Percentiles rank a stretch among this genome's conserved stretches.
These are phyloP conservation scores for Thelonectria olida DNA, from an alignment of 2,329 filamentous ascomycete genomes.

Conservation along the genomic window DNA sequence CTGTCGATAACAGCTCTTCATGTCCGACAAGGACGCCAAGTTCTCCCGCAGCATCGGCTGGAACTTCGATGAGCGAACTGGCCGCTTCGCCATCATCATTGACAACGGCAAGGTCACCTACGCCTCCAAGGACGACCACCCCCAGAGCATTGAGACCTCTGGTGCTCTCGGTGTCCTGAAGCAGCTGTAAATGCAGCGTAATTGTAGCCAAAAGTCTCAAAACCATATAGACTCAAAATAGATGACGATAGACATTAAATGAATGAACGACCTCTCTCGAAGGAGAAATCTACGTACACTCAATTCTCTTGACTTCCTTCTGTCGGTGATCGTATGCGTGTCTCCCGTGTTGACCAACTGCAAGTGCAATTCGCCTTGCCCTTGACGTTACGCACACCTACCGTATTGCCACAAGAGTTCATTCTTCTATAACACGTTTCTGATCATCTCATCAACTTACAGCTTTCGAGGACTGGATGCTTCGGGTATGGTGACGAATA, in stretches of 20 bases:
- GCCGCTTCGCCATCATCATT: constrained; percentile 81
- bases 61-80: constrained; percentile 77
- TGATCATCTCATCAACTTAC: neutral
- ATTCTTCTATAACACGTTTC: no score
- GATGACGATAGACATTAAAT: constrained; percentile 31
- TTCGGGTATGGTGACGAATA: neutral
- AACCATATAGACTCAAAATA: constrained; percentile 22
- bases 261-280: constrained; percentile 12
- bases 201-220: constrained; percentile 19
- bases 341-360: no score
- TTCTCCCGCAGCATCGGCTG: constrained; percentile 85
- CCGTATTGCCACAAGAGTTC: no score
- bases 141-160: constrained; percentile 55
- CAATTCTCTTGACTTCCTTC: neutral
- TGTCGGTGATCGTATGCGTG: neutral
- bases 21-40: constrained; percentile 72
- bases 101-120: constrained; percentile 87
- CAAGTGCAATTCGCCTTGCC: no score
- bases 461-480: neutral
- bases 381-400: no score
- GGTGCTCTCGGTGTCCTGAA: constrained; percentile 64
- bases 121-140: constrained; percentile 74
- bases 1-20: constrained; percentile 69
- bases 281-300: constrained; percentile 15
- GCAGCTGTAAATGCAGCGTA: constrained; percentile 58